phyloP scores from a whole-genome alignment of 208 protist genomes.

The Acanthamoeba sp. region DNA sequence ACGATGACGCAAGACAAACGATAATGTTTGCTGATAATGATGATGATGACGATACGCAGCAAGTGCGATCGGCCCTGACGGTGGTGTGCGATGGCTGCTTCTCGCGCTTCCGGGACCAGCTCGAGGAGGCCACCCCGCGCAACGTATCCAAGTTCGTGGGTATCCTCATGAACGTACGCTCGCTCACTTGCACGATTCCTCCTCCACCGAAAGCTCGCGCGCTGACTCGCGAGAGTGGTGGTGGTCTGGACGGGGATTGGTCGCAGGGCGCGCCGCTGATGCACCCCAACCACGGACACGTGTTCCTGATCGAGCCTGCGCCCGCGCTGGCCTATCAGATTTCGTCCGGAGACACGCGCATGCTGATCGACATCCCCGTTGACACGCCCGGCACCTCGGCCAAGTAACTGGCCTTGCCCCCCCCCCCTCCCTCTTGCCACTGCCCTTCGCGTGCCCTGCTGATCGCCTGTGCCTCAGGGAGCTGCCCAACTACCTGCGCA shows the following conservation, averaged over 20 bases:
- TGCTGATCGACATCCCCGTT: constrained; percentile 85
- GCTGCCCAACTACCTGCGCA: constrained; percentile 92
- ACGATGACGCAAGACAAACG: too few relatives aligned
- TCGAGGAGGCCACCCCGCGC: constrained; percentile 33
- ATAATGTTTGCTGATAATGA: too few relatives aligned
- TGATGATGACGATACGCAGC: too few relatives aligned
- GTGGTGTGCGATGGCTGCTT: constrained; percentile 20
- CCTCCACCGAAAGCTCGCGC: too few relatives aligned
- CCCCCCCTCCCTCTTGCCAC: neutral
- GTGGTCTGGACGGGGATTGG: too few relatives aligned
- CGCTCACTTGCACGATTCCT: neutral
- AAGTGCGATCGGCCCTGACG: neutral
- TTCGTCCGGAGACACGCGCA: constrained; percentile 75
- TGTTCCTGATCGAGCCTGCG: constrained; percentile 93
- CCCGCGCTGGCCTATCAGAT: constrained; percentile 91
- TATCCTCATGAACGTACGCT: neutral
- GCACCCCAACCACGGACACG: constrained; percentile 91
- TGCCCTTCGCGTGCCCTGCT: neutral
- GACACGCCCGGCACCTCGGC: neutral
- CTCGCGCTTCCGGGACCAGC: constrained; percentile 46
- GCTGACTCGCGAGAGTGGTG: too few relatives aligned
- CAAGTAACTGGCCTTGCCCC: neutral
- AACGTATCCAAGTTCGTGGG: neutral
- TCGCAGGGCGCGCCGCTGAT: neutral
- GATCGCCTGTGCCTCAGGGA: constrained; percentile 58